Conservation (phyloP, 2,329 filamentous ascomycete genomes). For the Bipolaris bicolor region DNA sequence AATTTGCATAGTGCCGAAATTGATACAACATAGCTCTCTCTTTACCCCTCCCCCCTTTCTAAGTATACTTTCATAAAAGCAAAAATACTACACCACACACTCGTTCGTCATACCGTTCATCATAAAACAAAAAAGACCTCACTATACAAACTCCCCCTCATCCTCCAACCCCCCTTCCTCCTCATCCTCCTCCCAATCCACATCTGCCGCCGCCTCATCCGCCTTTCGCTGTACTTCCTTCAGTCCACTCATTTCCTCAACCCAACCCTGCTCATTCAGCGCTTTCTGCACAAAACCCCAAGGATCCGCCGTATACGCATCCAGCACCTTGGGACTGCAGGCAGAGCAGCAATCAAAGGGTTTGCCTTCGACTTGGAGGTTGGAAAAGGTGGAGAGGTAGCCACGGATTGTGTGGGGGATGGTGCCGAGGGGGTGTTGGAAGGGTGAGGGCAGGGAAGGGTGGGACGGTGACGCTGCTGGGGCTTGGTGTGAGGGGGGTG, state of each 20-base stretch:
- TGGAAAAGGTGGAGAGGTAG: conserved; percentile 75
- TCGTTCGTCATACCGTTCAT: no score
- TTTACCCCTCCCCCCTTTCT: no score
- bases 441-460: conserved; percentile 42
- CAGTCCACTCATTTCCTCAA: conserved; percentile 73
- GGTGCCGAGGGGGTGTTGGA: conserved; percentile 68
- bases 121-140: no score
- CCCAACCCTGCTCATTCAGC: conserved; percentile 75
- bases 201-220: conserved; percentile 55
- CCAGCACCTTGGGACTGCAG: conserved; percentile 73
- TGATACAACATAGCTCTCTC: no score
- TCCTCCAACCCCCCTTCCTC: conserved; percentile 58
- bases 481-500: conserved; percentile 17
- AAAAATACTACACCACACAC: no score
- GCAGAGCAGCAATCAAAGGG: conserved; percentile 84
- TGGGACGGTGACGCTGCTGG: conserved; percentile 16
- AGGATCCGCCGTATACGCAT: conserved; percentile 69
- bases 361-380: conserved; percentile 72
- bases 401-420: conserved; percentile 83
- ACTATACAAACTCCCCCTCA: conserved; percentile 59
- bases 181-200: conserved; percentile 64
- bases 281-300: conserved; percentile 81
- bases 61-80: no score
- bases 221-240: conserved; percentile 64
- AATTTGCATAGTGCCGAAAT: no score